Base-by-base conservation (phyloP, 2,329 filamentous ascomycete genomes). In the Penicillium polonicum region DNA sequence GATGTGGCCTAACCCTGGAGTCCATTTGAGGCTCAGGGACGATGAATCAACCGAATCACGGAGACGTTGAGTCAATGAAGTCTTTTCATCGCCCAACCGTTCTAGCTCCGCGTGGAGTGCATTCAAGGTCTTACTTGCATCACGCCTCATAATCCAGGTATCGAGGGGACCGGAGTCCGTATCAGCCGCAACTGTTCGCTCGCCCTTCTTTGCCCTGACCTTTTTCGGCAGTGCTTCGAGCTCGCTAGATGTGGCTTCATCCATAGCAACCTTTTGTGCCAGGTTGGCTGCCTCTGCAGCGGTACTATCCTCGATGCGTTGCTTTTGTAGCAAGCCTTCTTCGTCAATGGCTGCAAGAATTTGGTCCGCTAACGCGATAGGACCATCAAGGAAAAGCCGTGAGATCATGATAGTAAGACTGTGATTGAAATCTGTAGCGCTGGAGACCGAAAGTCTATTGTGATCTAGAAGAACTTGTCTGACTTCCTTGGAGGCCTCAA, bases 271-370 rank as follows among this genome's bases (percentile, higher is more conserved):
- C 56, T 88, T 83, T 70, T 92, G 85, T 6, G 91, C 91, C 48
- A 96, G 79, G 1, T 85, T 84, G 25, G 90, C 84, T 66, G 94
- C 86, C 59, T 88, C 84, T 21, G 82, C 85, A 0, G 87, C 86
- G 61, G 90, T 86, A 52, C 83, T 85, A 60, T 93, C 87, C 65
- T 94, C 87, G 1, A 88, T 82, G 36, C 88, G 84, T 67, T 97
- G 92, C 67, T 90, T 88, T 64, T 90, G 86, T 17, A 87, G 81
- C n/a, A 97, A 79, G 0, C 92, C 91, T 61, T 97, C 92, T 75
- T 97, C 94, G 68, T 99, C 94, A 57, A 99, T 96, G 4, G 93
- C 88, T 3, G 83, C 80, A 49, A 83, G 78, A 58, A 99, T 96
- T 23, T 83, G 83, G 23, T 79, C 76, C 2, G 92, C 90, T 5